Evolutionary conservation across 2,329 filamentous ascomycete species (phyloP), one percentile per base, ranked within the genome.

Genomic region (Colletotrichum spinosum): DNA sequence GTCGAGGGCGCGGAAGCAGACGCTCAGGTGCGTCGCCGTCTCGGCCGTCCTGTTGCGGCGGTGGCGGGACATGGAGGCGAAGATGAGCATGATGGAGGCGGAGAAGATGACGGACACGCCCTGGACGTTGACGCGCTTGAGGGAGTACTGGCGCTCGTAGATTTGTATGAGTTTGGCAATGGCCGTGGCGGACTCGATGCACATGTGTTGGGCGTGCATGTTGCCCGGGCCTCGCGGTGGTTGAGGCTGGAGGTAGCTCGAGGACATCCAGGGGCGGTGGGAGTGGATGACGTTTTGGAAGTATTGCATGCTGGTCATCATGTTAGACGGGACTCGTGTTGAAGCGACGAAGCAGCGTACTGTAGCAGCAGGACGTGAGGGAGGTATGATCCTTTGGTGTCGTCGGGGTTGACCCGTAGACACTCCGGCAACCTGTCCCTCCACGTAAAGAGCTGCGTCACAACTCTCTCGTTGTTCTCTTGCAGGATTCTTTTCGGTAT

Each of bases 231-330:
- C 71, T 10, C 70, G 67, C 0, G 70, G 70, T 4, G 71, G 69
- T 39, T 54, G 60, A 12, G 60, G 55, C 10, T 64, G 60, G 6
- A 63, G 65, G 53, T 69, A 69, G n/a, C 57, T 70, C 13, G 68
- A 66, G 5, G 72, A 73, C 71, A 74, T 72, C 69, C 69, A 74
- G 0, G 72, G 72, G 7, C 71, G 56, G 52, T 74, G 72, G 8
- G 69, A 55, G 42, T 72, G 68, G 34, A 74, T 73, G 1, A 67
- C 39, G n/a, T 59, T 72, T 46, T 72, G 71, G 51, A 72, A 68
- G 35, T 72, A 73, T 65, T 73, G 71, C 72, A 73, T 73, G 48
- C 72, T 73, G 17, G 2, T 6, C 15, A 10, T 13, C 13, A 44
- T 15, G 42, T n/a, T 10, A 41, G 38, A 10, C 38, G 9, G 17